Evolutionary conservation across 129 eudicot genomes (phyloP).

Genomic region (Lactuca sativa): DNA sequence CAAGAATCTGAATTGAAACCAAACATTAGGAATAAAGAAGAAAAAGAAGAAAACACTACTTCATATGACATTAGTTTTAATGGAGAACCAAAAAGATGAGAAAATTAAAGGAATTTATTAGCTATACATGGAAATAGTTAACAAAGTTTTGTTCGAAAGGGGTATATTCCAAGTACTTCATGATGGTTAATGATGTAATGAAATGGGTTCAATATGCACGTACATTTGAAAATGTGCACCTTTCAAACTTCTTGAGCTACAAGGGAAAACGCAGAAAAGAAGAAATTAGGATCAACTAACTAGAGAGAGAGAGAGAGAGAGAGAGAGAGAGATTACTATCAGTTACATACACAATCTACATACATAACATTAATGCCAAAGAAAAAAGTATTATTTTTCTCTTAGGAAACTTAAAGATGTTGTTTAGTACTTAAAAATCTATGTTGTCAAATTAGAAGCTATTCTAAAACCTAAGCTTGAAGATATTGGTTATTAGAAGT

Average conservation of each 20-base stretch:
- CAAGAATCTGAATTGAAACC: conserved; percentile 48
- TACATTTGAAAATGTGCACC: conserved; percentile 10
- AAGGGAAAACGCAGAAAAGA: not conserved
- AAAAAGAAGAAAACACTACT: conserved; percentile 5
- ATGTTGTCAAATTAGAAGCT: too few species aligned
- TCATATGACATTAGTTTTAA: not conserved
- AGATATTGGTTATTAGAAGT: conserved; percentile 34
- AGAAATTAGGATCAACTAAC: conserved; percentile 2
- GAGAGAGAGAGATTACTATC: too few species aligned
- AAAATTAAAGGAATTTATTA: not conserved
- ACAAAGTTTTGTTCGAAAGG: conserved; percentile 62
- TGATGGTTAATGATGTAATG: conserved; percentile 21
- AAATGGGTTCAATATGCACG: conserved; percentile 13
- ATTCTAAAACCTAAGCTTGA: too few species aligned
- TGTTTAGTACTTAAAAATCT: too few species aligned
- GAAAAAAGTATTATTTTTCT: too few species aligned
- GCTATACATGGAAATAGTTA: not conserved
- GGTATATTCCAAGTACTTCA: conserved; percentile 92
- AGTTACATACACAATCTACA: too few species aligned
- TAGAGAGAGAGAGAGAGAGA: too few species aligned
- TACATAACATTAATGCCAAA: too few species aligned
- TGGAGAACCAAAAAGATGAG: not conserved
- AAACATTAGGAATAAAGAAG: not conserved
- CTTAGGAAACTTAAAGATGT: too few species aligned
- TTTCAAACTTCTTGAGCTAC: not conserved